These are phyloP conservation scores for Vitis hybrid DNA, from an alignment of 177 flowering plant species.

Conservation along the genomic window DNA sequence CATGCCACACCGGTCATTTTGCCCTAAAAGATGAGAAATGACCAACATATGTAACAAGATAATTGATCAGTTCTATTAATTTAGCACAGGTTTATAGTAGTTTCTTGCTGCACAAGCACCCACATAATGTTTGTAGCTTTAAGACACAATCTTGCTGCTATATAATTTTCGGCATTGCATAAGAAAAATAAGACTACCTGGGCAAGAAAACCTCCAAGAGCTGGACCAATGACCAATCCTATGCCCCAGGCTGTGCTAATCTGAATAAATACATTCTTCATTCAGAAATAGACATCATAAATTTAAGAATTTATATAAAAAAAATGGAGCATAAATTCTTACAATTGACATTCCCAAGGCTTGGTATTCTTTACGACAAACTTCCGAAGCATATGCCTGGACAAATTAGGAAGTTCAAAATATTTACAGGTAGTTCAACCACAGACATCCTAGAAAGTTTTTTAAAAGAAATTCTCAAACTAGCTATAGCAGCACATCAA, in stretches of 20 bases:
- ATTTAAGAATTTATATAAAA: background rate
- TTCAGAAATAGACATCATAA: background rate
- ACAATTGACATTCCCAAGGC: conserved; percentile 26
- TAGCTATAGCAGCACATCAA: no score
- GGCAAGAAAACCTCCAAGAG: conserved; percentile 69
- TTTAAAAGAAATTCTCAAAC: no score
- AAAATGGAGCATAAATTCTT: background rate
- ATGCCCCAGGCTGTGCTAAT: conserved; percentile 66
- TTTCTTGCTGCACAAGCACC: no score
- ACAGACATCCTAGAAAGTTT: background rate
- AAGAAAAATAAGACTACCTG: conserved; percentile 35
- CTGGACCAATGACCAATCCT: conserved; percentile 70
- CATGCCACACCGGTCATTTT: no score
- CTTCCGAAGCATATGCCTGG: conserved; percentile 22
- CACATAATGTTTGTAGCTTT: no score
- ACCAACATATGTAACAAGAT: no score
- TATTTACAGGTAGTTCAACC: background rate
- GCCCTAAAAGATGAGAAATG: no score
- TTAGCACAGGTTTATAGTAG: no score
- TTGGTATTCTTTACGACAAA: conserved; percentile 17
- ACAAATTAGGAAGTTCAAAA: background rate
- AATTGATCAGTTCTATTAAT: no score
- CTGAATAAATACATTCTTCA: conserved; percentile 26
- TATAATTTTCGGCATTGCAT: background rate
- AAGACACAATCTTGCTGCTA: no score